phyloP scores from a whole-genome alignment of 1,284 basidiomycete species.

The Puccinia novopanici region DNA sequence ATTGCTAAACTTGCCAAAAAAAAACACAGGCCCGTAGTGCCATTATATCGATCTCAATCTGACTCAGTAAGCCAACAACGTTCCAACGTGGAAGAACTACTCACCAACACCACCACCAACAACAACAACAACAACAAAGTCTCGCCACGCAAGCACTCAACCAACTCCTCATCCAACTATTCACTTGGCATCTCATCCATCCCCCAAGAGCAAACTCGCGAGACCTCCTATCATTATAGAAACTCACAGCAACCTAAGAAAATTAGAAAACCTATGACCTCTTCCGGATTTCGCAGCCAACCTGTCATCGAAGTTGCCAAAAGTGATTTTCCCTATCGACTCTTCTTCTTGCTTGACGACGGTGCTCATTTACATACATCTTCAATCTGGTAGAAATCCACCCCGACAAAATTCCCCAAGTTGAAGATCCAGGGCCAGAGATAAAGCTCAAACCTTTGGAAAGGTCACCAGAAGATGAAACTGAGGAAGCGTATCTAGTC shows the following conservation, averaged over 20 bases:
- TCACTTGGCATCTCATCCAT: background rate
- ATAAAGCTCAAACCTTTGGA: conserved; percentile 16
- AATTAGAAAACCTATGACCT: background rate
- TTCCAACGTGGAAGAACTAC: background rate
- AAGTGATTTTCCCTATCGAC: background rate
- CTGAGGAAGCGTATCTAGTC: conserved; percentile 17
- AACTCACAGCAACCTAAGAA: background rate
- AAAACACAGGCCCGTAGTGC: background rate
- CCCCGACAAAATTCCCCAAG: background rate
- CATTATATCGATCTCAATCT: conserved; percentile 30
- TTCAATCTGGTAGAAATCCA: background rate
- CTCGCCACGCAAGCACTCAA: background rate
- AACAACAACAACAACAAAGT: background rate
- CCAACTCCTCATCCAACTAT: background rate
- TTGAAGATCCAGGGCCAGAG: background rate
- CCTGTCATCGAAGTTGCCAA: background rate
- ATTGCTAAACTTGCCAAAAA: background rate
- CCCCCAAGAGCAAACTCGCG: background rate
- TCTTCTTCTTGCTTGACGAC: background rate
- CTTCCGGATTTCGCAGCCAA: background rate
- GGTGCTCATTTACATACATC: background rate
- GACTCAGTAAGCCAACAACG: conserved; percentile 3
- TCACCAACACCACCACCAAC: background rate
- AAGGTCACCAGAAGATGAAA: background rate
- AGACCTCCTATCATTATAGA: background rate